Percentiles rank a stretch among this genome's conserved stretches.
Evolutionary conservation across 257 asterid genomes (phyloP).

Genomic region (Plantago major): DNA sequence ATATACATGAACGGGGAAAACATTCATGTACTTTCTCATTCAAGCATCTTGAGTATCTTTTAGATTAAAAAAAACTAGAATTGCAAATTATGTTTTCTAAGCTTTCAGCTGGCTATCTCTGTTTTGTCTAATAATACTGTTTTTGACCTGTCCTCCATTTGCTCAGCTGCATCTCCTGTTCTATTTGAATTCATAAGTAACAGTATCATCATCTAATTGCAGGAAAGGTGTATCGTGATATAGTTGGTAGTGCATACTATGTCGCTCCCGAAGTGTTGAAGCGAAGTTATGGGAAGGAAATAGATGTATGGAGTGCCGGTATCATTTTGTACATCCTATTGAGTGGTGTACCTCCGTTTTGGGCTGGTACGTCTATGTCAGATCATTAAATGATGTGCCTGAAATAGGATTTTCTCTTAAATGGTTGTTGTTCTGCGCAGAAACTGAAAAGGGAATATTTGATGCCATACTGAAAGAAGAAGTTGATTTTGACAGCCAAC

Average conservation of each 20-base stretch:
- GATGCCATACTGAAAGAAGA: slow-evolving; percentile 84
- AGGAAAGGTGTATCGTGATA: slow-evolving; percentile 67
- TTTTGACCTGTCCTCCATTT: not conserved
- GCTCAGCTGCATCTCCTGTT: not conserved
- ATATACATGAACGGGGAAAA: no score
- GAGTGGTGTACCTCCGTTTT: slow-evolving; percentile 71
- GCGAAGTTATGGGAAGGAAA: slow-evolving; percentile 62
- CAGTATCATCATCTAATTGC: slow-evolving; percentile 19
- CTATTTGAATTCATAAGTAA: slow-evolving; percentile 15
- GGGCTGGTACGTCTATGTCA: slow-evolving; percentile 49
- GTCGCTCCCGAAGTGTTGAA: slow-evolving; percentile 67
- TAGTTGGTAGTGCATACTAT: slow-evolving; percentile 65
- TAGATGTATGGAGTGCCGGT: slow-evolving; percentile 71
- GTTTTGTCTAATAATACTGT: no score
- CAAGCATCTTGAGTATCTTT: no score
- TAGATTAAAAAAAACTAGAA: no score
- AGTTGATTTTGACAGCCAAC: slow-evolving; percentile 74
- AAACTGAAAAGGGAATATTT: slow-evolving; percentile 92
- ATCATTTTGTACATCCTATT: slow-evolving; percentile 59
- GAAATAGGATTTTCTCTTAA: slow-evolving; percentile 12
- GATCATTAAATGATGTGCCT: slow-evolving; percentile 9
- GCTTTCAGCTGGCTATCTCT: no score
- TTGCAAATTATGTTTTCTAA: no score
- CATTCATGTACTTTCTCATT: no score
- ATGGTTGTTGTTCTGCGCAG: slow-evolving; percentile 34